Base-by-base conservation (phyloP, 208 protist genomes). In the Angomonas desouzai region DNA sequence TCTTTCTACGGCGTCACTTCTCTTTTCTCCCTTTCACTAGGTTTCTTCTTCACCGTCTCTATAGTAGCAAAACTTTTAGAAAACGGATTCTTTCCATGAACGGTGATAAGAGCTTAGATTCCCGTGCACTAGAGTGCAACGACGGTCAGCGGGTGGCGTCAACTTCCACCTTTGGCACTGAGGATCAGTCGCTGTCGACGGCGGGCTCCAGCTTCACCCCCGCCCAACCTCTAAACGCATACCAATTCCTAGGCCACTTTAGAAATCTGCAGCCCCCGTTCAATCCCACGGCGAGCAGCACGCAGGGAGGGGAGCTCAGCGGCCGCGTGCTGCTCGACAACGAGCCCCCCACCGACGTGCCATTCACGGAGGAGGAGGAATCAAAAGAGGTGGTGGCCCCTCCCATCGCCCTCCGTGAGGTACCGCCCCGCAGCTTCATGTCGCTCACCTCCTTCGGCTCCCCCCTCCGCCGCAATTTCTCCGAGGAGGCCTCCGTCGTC, bases 1-100 rank as follows among this genome's bases (percentile, higher is more conserved):
- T 53, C 48, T 53, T 27, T 53, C 48, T 53, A n/a, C n/a, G n/a
- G n/a, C n/a, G n/a, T 20, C n/a, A 53, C 10, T 57, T 57, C 27
- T 57, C 7, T 57, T 57, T 57, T 34, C 18, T 11, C 20, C n/a
- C 20, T 23, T 51, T 23, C 20, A 23, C 4, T 13, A 13, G 6
- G 36, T 40, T 40, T 40, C 36, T 40, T 40, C 36, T 6, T 40
- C 36, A 40, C 36, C 36, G n/a, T n/a, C n/a, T n/a, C n/a, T n/a
- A n/a, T n/a, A n/a, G n/a, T n/a, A n/a, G n/a, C n/a, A n/a, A n/a
- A n/a, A n/a, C n/a, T n/a, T n/a, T n/a, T n/a, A 40, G 36, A 18
- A 40, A 40, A 40, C 36, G 6, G 13, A 18, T 13, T 13, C 36
- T 40, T 6, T 40, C 36, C 36, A 40, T 40, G 36, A 40, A 13